phyloP scores from a whole-genome alignment of 1,284 basidiomycete species.

The Ceratobasidium papillatum region DNA sequence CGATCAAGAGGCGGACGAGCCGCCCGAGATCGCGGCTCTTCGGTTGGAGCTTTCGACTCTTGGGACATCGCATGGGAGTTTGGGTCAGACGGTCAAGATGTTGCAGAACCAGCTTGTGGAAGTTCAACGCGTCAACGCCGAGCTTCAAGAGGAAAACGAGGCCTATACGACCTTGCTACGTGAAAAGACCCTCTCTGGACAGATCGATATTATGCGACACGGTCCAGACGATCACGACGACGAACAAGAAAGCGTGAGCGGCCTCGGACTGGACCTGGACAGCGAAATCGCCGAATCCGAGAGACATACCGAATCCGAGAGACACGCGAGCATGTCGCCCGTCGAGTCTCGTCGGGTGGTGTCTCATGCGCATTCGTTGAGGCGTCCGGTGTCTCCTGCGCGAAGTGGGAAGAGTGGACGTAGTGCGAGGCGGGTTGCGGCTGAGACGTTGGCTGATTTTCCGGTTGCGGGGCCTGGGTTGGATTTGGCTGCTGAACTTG shows the following conservation, averaged over 20 bases:
- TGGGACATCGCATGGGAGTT: slow-evolving; percentile 77
- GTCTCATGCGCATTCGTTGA: slow-evolving; percentile 49
- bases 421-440: slow-evolving; percentile 52
- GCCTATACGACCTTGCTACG: slow-evolving; percentile 91
- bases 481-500: slow-evolving; percentile 89
- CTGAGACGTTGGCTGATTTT: slow-evolving; percentile 79
- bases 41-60: slow-evolving; percentile 80
- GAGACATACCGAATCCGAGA: slow-evolving; percentile 46
- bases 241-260: slow-evolving; percentile 45
- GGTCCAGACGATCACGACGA: slow-evolving; percentile 58
- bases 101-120: slow-evolving; percentile 80
- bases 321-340: slow-evolving; percentile 23
- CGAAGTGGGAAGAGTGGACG: slow-evolving; percentile 25
- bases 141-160: slow-evolving; percentile 87
- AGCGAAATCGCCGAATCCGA: slow-evolving; percentile 46
- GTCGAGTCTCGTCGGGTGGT: slow-evolving; percentile 53
- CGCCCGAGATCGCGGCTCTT: slow-evolving; percentile 83
- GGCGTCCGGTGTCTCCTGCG: slow-evolving; percentile 56
- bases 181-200: slow-evolving; percentile 87
- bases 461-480: slow-evolving; percentile 86
- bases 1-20: slow-evolving; percentile 75
- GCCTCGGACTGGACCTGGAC: slow-evolving; percentile 44
- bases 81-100: slow-evolving; percentile 78
- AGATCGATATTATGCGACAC: slow-evolving; percentile 72
- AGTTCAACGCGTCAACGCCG: slow-evolving; percentile 79